Percentiles rank a stretch among this genome's conserved stretches.
phyloP scores from a whole-genome alignment of 768 basidiomycete genomes.

The Russula griseocarnosa region DNA sequence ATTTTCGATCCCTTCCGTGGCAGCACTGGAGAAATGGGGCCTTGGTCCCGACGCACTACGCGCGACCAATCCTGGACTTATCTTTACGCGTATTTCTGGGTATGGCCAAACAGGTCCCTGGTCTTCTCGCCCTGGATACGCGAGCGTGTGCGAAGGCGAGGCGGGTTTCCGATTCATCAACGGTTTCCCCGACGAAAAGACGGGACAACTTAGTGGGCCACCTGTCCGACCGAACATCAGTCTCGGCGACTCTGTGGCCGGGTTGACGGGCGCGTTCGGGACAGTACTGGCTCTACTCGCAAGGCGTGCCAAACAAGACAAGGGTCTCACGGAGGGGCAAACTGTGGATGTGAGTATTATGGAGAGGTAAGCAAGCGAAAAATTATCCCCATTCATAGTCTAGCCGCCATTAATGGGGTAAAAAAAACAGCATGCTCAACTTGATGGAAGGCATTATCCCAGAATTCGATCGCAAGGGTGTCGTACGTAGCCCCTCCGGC shows the following conservation, averaged over 20 bases:
- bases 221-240: conserved; percentile 71
- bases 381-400: background rate
- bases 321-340: conserved; percentile 39
- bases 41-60: conserved; percentile 55
- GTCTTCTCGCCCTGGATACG: conserved; percentile 65
- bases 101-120: conserved; percentile 75
- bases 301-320: conserved; percentile 37
- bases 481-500: conserved; percentile 69
- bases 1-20: background rate
- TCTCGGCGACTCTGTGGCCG: conserved; percentile 67
- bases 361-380: conserved; percentile 48
- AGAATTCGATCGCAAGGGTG: conserved; percentile 68
- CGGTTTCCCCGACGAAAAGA: conserved; percentile 53
- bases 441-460: conserved; percentile 76
- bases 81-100: conserved; percentile 83
- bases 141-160: conserved; percentile 73
- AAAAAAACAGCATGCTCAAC: conserved; percentile 56
- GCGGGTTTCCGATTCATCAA: conserved; percentile 73
- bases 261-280: conserved; percentile 69
- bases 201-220: conserved; percentile 52
- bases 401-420: background rate
- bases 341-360: conserved; percentile 75
- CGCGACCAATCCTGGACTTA: conserved; percentile 78
- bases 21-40: conserved; percentile 68
- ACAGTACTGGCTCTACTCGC: conserved; percentile 62